Evolutionary conservation across 352 stramenopile genomes (phyloP).

Genomic region (Phytophthora syringae): DNA sequence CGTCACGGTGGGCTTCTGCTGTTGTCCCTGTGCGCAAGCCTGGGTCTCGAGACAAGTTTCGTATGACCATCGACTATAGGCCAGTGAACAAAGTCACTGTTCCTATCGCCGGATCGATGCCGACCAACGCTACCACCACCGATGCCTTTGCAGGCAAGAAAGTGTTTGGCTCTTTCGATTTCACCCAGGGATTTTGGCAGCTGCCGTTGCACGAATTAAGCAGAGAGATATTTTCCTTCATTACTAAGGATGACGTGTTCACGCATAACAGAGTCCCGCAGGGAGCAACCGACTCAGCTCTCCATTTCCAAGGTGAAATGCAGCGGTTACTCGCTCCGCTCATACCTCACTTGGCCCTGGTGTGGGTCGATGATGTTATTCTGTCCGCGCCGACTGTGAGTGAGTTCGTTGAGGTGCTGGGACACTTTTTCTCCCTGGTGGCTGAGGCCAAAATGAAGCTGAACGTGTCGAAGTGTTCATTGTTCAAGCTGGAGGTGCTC

Average conservation of each 20-base stretch:
- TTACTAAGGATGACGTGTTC: slow-evolving; percentile 21
- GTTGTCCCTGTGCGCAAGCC: not conserved
- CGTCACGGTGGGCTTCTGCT: not conserved
- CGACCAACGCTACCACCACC: not conserved
- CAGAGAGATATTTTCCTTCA: slow-evolving; percentile 20
- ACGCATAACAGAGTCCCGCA: slow-evolving; percentile 5
- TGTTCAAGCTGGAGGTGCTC: slow-evolving; percentile 19
- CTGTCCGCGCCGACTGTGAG: slow-evolving; percentile 5
- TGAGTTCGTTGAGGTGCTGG: too few species aligned
- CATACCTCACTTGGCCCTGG: slow-evolving; percentile 5
- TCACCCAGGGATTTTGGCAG: slow-evolving; percentile 33
- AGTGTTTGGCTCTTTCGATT: slow-evolving; percentile 11
- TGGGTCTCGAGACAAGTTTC: not conserved
- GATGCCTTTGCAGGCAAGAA: not conserved
- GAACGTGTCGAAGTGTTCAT: slow-evolving; percentile 8
- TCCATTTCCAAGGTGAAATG: slow-evolving; percentile 14
- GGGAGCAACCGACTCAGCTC: slow-evolving; percentile 4
- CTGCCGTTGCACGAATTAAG: slow-evolving; percentile 7
- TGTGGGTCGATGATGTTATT: slow-evolving; percentile 34
- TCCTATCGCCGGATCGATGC: not conserved
- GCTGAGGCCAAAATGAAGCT: too few species aligned
- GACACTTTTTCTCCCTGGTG: too few species aligned
- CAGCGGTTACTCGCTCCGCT: not conserved
- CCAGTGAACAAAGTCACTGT: not conserved
- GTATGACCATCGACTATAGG: not conserved